Evolutionary conservation across 345 rosid species (phyloP).

Genomic region (Citrus glauca): DNA sequence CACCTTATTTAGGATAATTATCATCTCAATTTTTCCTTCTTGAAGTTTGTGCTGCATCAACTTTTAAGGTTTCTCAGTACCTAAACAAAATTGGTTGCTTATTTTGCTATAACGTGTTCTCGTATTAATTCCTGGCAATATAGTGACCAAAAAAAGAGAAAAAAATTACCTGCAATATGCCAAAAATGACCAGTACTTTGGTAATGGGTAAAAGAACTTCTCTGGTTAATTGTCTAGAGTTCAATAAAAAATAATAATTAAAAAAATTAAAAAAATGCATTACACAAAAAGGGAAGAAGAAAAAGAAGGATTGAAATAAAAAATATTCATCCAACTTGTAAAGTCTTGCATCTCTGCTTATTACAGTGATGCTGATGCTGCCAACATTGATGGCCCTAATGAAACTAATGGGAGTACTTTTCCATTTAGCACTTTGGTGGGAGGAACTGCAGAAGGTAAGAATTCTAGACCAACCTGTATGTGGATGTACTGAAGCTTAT

Average conservation of each 20-base stretch:
- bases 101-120: neutral
- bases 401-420: constrained; percentile 15
- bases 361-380: constrained; percentile 21
- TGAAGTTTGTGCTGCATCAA: neutral
- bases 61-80: neutral
- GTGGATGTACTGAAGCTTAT: neutral
- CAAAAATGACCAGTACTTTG: neutral
- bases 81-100: neutral
- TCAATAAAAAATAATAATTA: neutral
- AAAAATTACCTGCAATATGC: neutral
- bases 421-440: constrained; percentile 4
- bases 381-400: constrained; percentile 13
- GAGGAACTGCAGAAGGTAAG: constrained; percentile 21
- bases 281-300: neutral
- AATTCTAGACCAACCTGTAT: neutral
- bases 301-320: neutral
- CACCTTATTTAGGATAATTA: neutral
- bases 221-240: neutral
- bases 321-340: neutral
- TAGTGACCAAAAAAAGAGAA: neutral
- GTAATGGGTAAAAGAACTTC: neutral
- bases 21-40: neutral
- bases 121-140: neutral
- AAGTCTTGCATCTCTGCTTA: neutral
- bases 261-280: no score